A percentile compares a stretch with the other conserved stretches of the same genome.
These are phyloP conservation scores for Pyronema domesticum DNA, from an alignment of 495 filamentous ascomycete species.

Conservation along the genomic window DNA sequence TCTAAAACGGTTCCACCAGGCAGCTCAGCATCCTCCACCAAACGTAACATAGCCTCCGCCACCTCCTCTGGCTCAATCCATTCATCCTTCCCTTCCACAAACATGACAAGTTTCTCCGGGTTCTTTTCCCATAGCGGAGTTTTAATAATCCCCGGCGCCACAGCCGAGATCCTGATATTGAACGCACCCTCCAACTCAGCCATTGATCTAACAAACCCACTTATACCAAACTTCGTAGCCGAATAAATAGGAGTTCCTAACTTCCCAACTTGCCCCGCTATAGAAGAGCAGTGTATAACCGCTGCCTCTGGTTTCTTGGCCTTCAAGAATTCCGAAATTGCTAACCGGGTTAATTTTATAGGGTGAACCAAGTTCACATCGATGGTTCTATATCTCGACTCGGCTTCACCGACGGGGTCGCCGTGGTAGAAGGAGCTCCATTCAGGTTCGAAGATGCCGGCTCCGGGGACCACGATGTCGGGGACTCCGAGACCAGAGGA, in stretches of 20 bases:
- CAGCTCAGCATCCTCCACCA: conserved; percentile 33
- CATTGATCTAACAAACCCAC: conserved; percentile 35
- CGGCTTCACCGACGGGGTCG: conserved; percentile 10
- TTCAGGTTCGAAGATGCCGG: conserved; percentile 51
- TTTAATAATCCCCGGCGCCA: conserved; percentile 48
- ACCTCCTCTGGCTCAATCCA: conserved; percentile 52
- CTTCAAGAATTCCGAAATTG: conserved; percentile 25
- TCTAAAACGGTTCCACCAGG: conserved; percentile 39
- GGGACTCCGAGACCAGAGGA: conserved; percentile 33
- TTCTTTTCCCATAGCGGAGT: conserved; percentile 53
- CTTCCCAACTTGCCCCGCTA: neutral
- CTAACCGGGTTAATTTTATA: conserved; percentile 48
- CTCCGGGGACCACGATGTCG: conserved; percentile 51
- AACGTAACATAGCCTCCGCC: conserved; percentile 43
- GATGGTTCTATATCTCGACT: conserved; percentile 36
- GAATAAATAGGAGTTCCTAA: neutral
- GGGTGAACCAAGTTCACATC: conserved; percentile 57
- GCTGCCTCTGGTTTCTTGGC: neutral
- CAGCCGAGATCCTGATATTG: conserved; percentile 46
- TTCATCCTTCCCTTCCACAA: conserved; percentile 32
- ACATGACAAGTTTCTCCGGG: conserved; percentile 44
- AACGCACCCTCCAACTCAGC: conserved; percentile 32
- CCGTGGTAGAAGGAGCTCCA: conserved; percentile 46
- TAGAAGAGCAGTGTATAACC: neutral
- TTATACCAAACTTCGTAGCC: neutral